These are phyloP conservation scores for Corymbia calophylla DNA, from an alignment of 441 rosid genomes.

Conservation along the genomic window DNA sequence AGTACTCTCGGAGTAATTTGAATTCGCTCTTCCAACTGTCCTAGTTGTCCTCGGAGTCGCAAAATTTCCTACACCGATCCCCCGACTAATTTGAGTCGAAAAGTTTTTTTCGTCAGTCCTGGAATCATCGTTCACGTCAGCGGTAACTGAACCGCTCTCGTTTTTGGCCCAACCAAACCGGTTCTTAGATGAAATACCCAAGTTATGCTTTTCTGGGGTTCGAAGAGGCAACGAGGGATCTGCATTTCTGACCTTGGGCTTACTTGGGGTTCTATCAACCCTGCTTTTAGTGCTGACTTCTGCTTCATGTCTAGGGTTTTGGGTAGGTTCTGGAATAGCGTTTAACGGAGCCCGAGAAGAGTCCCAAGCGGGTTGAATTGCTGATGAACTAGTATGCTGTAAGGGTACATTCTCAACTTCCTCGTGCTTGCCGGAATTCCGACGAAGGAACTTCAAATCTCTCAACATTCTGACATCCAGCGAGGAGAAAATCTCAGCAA, in stretches of 20 bases:
- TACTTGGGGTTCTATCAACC: slow-evolving; percentile 64
- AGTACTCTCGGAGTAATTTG: slow-evolving; percentile 54
- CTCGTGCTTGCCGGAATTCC: slow-evolving; percentile 53
- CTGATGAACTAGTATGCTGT: slow-evolving; percentile 40
- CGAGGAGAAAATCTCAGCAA: neutral
- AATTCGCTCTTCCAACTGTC: slow-evolving; percentile 44
- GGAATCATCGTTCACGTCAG: slow-evolving; percentile 23
- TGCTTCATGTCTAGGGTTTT: slow-evolving; percentile 24
- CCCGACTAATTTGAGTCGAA: slow-evolving; percentile 8
- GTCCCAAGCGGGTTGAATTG: slow-evolving; percentile 39
- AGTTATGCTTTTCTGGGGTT: slow-evolving; percentile 72
- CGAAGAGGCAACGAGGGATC: slow-evolving; percentile 54
- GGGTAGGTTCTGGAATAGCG: slow-evolving; percentile 45
- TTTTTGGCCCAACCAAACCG: slow-evolving; percentile 77
- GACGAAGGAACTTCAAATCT: slow-evolving; percentile 56
- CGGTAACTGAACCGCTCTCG: slow-evolving; percentile 18
- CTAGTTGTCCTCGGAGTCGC: slow-evolving; percentile 56
- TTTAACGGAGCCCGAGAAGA: slow-evolving; percentile 64
- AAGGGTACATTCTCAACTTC: slow-evolving; percentile 76
- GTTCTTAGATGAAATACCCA: slow-evolving; percentile 25
- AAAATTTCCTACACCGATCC: slow-evolving; percentile 5
- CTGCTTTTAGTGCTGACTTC: slow-evolving; percentile 24
- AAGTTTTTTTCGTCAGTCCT: slow-evolving; percentile 4
- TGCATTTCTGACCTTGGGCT: slow-evolving; percentile 37
- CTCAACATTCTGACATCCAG: slow-evolving; percentile 44